Percentiles rank a stretch among this genome's conserved stretches.
Conservation (phyloP, 495 filamentous ascomycete species). For the Choiromyces venosus region DNA sequence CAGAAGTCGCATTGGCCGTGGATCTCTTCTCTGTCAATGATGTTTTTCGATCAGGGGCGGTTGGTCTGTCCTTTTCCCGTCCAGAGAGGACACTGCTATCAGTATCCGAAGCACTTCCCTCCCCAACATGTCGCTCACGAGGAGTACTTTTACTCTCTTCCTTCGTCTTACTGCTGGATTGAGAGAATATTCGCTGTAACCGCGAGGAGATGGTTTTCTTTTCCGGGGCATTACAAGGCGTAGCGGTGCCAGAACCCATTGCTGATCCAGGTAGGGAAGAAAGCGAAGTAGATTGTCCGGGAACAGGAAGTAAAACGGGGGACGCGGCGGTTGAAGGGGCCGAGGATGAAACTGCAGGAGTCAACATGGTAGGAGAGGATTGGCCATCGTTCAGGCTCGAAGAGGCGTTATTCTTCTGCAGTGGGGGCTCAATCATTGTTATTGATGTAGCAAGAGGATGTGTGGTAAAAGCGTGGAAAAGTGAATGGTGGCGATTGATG, state of each 20-base stretch:
- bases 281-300: slow-evolving; percentile 21
- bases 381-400: slow-evolving; percentile 20
- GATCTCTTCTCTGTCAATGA: slow-evolving; percentile 28
- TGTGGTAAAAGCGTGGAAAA: slow-evolving; percentile 35
- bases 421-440: slow-evolving; percentile 42
- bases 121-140: slow-evolving; percentile 23
- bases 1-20: slow-evolving; percentile 23
- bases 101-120: slow-evolving; percentile 38
- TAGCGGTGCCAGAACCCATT: slow-evolving; percentile 23
- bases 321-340: slow-evolving; percentile 35
- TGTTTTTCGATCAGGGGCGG: slow-evolving; percentile 35
- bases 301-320: slow-evolving; percentile 31
- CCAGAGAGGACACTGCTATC: slow-evolving; percentile 31
- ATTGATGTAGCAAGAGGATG: slow-evolving; percentile 38
- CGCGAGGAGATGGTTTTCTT: slow-evolving; percentile 42
- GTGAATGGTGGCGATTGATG: slow-evolving; percentile 42
- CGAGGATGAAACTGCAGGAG: slow-evolving; percentile 33
- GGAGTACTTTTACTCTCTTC: slow-evolving; percentile 23
- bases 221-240: slow-evolving; percentile 26
- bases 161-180: slow-evolving; percentile 25
- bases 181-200: slow-evolving; percentile 40
- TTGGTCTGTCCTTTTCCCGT: slow-evolving; percentile 23
- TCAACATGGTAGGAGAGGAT: slow-evolving; percentile 23
- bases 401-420: slow-evolving; percentile 24
- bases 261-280: slow-evolving; percentile 30